Evolutionary conservation across 257 asterid genomes (phyloP).

Genomic region (Ajuga chamaepitys): DNA sequence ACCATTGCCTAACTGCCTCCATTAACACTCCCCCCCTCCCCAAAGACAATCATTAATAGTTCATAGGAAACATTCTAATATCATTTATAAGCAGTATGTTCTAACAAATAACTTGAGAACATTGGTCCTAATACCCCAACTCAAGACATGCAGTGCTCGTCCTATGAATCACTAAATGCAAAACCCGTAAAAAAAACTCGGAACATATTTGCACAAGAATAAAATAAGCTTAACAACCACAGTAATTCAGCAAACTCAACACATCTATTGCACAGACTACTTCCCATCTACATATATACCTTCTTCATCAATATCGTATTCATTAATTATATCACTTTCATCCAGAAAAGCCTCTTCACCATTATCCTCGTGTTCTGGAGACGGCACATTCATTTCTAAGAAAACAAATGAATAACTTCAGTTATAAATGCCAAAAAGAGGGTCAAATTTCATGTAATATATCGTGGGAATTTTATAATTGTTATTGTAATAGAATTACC

Average conservation of each 20-base stretch:
- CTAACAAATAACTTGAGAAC: not conserved
- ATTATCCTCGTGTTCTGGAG: conserved; percentile 29
- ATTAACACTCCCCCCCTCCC: too few relatives aligned
- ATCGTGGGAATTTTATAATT: not conserved
- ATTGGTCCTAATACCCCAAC: not conserved
- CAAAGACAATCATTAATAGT: too few relatives aligned
- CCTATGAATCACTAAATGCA: not conserved
- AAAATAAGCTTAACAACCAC: not conserved
- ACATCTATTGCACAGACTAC: not conserved
- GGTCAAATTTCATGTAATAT: not conserved
- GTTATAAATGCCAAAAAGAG: not conserved
- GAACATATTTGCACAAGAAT: not conserved
- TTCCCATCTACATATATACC: conserved; percentile 27
- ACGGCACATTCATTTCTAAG: conserved; percentile 24
- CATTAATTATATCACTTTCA: conserved; percentile 55
- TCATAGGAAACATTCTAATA: not conserved
- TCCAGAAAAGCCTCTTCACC: conserved; percentile 50
- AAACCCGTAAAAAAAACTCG: not conserved
- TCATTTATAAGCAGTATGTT: not conserved
- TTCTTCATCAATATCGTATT: conserved; percentile 71
- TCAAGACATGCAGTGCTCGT: not conserved
- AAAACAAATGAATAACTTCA: not conserved
- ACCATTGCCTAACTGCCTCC: too few relatives aligned
- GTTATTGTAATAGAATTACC: too few relatives aligned
- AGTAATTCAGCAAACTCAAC: not conserved